These are phyloP conservation scores for Eutypa lata DNA, from an alignment of 2,329 filamentous ascomycete species.

Conservation along the genomic window DNA sequence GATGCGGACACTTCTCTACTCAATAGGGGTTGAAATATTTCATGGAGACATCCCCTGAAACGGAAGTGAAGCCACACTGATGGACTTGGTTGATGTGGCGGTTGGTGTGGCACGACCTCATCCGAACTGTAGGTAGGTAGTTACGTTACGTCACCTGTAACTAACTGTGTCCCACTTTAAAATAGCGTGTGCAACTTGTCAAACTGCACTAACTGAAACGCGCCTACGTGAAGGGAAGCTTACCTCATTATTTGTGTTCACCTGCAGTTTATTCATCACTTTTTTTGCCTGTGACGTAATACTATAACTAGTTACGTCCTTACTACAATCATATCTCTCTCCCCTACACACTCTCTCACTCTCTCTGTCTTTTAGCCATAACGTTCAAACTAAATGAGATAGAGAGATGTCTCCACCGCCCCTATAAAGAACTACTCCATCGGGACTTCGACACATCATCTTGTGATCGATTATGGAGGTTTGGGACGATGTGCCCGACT, in stretches of 20 bases:
- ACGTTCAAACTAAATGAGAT: neutral
- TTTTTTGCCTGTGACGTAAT: too few species aligned
- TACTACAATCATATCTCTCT: too few species aligned
- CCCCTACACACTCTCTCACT: neutral
- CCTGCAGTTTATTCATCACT: too few species aligned
- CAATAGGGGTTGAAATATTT: too few species aligned
- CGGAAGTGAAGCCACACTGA: neutral
- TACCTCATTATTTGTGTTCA: too few species aligned
- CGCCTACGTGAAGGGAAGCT: too few species aligned
- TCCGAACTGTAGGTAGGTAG: neutral
- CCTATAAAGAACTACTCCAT: neutral
- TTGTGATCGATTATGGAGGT: neutral
- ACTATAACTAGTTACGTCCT: too few species aligned
- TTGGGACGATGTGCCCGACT: constrained; percentile 7
- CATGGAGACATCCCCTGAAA: too few species aligned
- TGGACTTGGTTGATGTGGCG: neutral
- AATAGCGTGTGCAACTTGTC: too few species aligned
- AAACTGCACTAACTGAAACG: too few species aligned
- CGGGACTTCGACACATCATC: neutral
- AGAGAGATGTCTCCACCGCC: neutral
- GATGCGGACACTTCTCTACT: too few species aligned
- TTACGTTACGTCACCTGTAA: neutral
- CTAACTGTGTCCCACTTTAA: neutral
- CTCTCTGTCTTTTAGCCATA: neutral
- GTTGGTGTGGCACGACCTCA: neutral